Evolutionary conservation across 768 basidiomycete genomes (phyloP).

Genomic region (Daedaleopsis sinensis): DNA sequence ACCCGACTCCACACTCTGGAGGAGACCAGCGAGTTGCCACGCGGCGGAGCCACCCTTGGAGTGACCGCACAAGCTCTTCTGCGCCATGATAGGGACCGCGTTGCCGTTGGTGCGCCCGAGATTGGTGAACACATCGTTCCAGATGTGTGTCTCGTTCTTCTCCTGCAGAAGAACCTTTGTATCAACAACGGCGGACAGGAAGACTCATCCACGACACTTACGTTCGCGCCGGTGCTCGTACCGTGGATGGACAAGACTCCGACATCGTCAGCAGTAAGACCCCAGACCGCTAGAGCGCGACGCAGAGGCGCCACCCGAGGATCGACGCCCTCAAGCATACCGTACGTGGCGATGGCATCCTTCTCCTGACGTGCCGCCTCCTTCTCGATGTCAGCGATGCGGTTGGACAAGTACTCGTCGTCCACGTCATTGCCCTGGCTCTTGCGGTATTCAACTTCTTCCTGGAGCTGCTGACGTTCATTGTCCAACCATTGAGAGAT

Average conservation of each 20-base stretch:
- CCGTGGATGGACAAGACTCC: slow-evolving; percentile 90
- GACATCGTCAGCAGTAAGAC: slow-evolving; percentile 89
- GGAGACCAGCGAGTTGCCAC: slow-evolving; percentile 93
- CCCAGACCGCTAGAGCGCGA: slow-evolving; percentile 96
- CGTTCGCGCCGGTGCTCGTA: slow-evolving; percentile 85
- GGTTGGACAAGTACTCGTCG: slow-evolving; percentile 71
- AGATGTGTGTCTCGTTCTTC: slow-evolving; percentile 96
- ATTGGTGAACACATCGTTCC: slow-evolving; percentile 92
- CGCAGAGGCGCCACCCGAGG: slow-evolving; percentile 89
- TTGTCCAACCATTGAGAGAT: slow-evolving; percentile 93
- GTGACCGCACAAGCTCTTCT: slow-evolving; percentile 97
- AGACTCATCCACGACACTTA: slow-evolving; percentile 32
- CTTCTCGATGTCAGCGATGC: slow-evolving; percentile 83
- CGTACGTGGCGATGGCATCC: slow-evolving; percentile 90
- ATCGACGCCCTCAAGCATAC: slow-evolving; percentile 91
- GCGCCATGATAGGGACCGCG: slow-evolving; percentile 96
- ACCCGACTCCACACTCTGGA: slow-evolving; percentile 84
- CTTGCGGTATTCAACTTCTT: slow-evolving; percentile 71
- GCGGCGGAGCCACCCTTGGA: slow-evolving; percentile 99
- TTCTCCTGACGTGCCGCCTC: slow-evolving; percentile 93
- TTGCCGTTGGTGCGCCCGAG: slow-evolving; percentile 92
- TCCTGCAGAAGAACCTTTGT: slow-evolving; percentile 51
- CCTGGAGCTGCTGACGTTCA: slow-evolving; percentile 83
- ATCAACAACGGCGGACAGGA: neutral
- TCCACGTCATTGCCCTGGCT: slow-evolving; percentile 52